phyloP scores from a whole-genome alignment of 208 protist genomes.

The Trypanosoma avium region DNA sequence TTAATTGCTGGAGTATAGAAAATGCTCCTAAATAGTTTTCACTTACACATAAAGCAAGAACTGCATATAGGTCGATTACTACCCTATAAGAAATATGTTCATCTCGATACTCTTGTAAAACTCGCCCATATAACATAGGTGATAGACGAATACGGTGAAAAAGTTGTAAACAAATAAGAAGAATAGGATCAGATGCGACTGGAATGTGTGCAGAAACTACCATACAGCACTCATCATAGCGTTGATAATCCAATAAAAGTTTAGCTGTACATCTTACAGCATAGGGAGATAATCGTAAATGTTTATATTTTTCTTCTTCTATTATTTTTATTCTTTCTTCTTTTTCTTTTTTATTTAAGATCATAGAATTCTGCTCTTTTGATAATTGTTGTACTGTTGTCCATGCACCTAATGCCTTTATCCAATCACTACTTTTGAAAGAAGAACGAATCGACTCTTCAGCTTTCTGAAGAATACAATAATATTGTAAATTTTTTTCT shows the following conservation, averaged over 20 bases:
- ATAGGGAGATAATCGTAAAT: slow-evolving; percentile 1
- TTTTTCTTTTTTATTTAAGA: neutral
- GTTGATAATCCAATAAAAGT: slow-evolving; percentile 21
- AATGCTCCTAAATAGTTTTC: slow-evolving; percentile 26
- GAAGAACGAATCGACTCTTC: slow-evolving; percentile 12
- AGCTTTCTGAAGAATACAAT: slow-evolving; percentile 10
- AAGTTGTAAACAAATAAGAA: slow-evolving; percentile 21
- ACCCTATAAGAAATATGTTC: neutral
- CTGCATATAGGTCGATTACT: slow-evolving; percentile 21
- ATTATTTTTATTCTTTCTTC: slow-evolving; percentile 18
- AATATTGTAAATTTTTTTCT: slow-evolving; percentile 3
- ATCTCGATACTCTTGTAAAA: slow-evolving; percentile 19
- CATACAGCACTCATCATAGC: slow-evolving; percentile 24
- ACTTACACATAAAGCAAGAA: slow-evolving; percentile 22
- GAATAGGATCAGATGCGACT: slow-evolving; percentile 9
- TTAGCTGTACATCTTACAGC: slow-evolving; percentile 9
- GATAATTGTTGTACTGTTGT: neutral
- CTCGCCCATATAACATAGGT: slow-evolving; percentile 22
- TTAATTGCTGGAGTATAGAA: slow-evolving; percentile 11
- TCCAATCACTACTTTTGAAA: slow-evolving; percentile 17
- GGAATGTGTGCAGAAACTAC: slow-evolving; percentile 11
- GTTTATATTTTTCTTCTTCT: neutral
- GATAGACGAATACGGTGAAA: slow-evolving; percentile 25
- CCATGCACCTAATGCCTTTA: slow-evolving; percentile 12
- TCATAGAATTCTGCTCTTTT: neutral